A percentile compares a stretch with the other conserved stretches of the same genome.
Conservation (phyloP, 345 rosid genomes). For the Populus tremula region DNA sequence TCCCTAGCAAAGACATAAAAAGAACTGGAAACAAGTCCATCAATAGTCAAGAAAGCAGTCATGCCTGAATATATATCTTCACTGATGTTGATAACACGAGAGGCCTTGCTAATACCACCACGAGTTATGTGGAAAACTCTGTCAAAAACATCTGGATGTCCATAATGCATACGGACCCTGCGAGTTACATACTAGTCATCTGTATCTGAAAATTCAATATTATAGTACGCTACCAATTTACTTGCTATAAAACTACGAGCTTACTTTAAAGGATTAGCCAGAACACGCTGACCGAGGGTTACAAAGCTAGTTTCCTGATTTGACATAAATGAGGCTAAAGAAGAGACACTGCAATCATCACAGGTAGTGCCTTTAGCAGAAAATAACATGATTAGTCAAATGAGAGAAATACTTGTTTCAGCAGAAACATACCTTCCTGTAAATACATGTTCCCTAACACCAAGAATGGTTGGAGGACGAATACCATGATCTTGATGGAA, state of each 20-base stretch:
- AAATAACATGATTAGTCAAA: neutral
- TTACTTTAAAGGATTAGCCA: constrained; percentile 94
- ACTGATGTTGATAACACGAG: constrained; percentile 95
- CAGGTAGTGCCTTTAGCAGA: constrained; percentile 13
- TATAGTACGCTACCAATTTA: constrained; percentile 4
- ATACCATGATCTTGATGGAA: constrained; percentile 79
- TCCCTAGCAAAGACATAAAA: neutral
- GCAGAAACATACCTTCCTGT: constrained; percentile 70
- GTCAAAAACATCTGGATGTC: constrained; percentile 98
- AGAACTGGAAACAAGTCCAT: neutral
- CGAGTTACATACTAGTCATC: constrained; percentile 9
- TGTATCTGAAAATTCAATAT: neutral
- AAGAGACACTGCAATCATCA: constrained; percentile 75
- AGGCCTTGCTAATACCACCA: constrained; percentile 99
- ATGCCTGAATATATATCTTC: constrained; percentile 93
- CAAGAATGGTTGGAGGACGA: constrained; percentile 93
- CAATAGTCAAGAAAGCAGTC: neutral
- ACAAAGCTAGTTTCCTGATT: constrained; percentile 95
- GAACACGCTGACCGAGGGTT: constrained; percentile 90
- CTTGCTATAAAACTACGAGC: constrained; percentile 21
- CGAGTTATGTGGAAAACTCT: constrained; percentile 96
- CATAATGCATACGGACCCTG: constrained; percentile 99
- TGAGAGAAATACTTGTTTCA: constrained; percentile 3
- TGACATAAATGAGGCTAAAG: constrained; percentile 95
- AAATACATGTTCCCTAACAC: constrained; percentile 94